Conservation (phyloP, 768 basidiomycete genomes). For the Filobasidium floriforme region DNA sequence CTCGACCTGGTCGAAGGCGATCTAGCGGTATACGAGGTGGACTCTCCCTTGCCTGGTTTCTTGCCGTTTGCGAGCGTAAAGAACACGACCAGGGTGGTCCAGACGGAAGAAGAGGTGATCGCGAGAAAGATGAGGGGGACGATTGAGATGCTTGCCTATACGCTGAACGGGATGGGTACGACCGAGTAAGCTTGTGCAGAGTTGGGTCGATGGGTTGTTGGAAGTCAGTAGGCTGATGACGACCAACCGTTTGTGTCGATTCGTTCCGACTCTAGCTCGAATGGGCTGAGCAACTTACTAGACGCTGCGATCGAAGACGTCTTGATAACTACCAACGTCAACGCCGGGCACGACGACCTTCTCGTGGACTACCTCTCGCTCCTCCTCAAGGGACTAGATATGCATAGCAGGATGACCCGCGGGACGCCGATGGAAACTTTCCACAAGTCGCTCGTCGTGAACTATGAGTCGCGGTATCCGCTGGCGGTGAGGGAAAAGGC, state of each 20-base stretch:
- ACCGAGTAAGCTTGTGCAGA: neutral
- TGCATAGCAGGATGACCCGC: neutral
- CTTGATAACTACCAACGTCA: neutral
- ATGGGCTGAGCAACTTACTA: neutral
- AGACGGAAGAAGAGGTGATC: conserved; percentile 2
- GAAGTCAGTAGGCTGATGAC: neutral
- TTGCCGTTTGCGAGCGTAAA: neutral
- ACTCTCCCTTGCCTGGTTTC: neutral
- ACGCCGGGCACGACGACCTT: neutral
- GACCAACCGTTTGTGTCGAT: neutral
- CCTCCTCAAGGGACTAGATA: neutral
- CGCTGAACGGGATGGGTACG: neutral
- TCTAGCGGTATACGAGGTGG: neutral
- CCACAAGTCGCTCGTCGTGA: neutral
- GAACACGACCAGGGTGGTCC: neutral
- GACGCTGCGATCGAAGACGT: conserved; percentile 1
- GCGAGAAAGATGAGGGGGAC: neutral
- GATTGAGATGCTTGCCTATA: neutral
- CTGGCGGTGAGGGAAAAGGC: neutral
- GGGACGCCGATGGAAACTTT: neutral
- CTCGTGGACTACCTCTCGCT: neutral
- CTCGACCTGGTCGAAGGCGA: neutral
- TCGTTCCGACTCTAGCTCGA: neutral
- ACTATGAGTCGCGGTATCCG: neutral
- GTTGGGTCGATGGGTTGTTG: neutral